These are phyloP conservation scores for Sporopachydermia lactativora DNA, from an alignment of 805 yeast species.

Conservation along the genomic window DNA sequence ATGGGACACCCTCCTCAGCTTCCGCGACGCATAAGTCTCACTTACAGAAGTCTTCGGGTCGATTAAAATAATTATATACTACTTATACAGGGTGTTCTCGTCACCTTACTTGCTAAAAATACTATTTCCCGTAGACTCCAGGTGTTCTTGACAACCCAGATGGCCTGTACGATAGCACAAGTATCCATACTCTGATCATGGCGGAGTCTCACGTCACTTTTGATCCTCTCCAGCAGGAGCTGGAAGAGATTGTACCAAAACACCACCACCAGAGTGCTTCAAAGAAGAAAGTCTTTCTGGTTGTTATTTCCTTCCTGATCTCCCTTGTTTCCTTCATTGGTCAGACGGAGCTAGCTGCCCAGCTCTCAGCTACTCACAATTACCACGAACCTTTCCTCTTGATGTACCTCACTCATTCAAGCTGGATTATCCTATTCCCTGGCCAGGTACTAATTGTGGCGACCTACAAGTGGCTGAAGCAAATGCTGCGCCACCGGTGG, in stretches of 20 bases:
- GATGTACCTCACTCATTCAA: conserved; percentile 58
- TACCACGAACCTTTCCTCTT: conserved; percentile 60
- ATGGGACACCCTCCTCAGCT: too few species aligned
- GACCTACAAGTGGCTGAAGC: conserved; percentile 26
- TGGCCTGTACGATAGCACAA: too few species aligned
- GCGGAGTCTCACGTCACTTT: too few species aligned
- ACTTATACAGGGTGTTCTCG: too few species aligned
- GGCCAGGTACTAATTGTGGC: conserved; percentile 41
- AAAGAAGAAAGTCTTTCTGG: conserved; percentile 25
- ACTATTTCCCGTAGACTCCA: too few species aligned
- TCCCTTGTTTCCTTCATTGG: conserved; percentile 50
- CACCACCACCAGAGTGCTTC: conserved; percentile 5
- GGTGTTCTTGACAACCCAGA: too few species aligned
- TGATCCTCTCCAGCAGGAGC: too few species aligned
- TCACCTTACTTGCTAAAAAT: too few species aligned
- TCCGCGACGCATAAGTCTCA: too few species aligned
- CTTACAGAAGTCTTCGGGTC: too few species aligned
- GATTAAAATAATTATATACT: too few species aligned
- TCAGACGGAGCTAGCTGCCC: conserved; percentile 72
- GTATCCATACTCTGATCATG: too few species aligned
- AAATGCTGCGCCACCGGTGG: conserved; percentile 10
- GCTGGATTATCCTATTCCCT: conserved; percentile 68
- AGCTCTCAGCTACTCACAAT: conserved; percentile 38
- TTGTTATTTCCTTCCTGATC: conserved; percentile 30
- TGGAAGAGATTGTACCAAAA: not conserved